Percentiles rank a stretch among this genome's conserved stretches.
phyloP scores from a whole-genome alignment of 202 grass and related monocot genomes.

The Panicum hallii region DNA sequence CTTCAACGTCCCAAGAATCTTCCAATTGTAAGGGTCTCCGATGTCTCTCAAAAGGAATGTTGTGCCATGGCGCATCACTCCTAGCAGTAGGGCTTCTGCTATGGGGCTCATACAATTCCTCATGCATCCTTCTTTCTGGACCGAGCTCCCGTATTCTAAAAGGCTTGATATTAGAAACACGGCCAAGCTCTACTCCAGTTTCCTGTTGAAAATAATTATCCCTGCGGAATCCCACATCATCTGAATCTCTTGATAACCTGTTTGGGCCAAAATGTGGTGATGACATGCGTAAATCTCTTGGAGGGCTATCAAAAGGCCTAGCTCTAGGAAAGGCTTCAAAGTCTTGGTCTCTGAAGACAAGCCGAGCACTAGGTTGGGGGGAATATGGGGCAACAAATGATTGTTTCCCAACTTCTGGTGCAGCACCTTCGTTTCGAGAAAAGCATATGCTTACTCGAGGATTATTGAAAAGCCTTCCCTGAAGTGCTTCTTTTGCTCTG shows the following conservation, averaged over 20 bases:
- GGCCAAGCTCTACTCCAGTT: slow-evolving; percentile 39
- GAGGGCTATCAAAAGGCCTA: slow-evolving; percentile 61
- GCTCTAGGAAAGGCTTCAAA: slow-evolving; percentile 47
- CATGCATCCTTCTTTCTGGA: slow-evolving; percentile 61
- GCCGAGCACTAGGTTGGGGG: slow-evolving; percentile 45
- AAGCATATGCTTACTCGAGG: slow-evolving; percentile 93
- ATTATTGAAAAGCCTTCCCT: slow-evolving; percentile 94
- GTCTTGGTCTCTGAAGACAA: slow-evolving; percentile 43
- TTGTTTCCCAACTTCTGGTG: slow-evolving; percentile 55
- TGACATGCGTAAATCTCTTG: slow-evolving; percentile 50
- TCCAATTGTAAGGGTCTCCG: slow-evolving; percentile 62
- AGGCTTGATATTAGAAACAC: slow-evolving; percentile 49
- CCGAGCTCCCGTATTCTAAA: slow-evolving; percentile 38
- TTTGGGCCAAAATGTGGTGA: slow-evolving; percentile 44
- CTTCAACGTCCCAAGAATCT: slow-evolving; percentile 61
- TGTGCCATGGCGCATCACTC: slow-evolving; percentile 55
- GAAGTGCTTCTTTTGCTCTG: slow-evolving; percentile 94
- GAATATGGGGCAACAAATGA: slow-evolving; percentile 41
- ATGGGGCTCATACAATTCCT: slow-evolving; percentile 54
- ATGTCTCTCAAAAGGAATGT: slow-evolving; percentile 61
- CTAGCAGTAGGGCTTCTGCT: slow-evolving; percentile 52
- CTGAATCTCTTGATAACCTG: slow-evolving; percentile 47
- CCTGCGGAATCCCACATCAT: slow-evolving; percentile 51
- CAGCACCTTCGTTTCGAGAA: slow-evolving; percentile 68
- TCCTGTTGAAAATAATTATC: slow-evolving; percentile 48